A percentile compares a stretch with the other conserved stretches of the same genome.
Evolutionary conservation across 1,284 basidiomycete species (phyloP).

Genomic region (Acaromyces ingoldii): DNA sequence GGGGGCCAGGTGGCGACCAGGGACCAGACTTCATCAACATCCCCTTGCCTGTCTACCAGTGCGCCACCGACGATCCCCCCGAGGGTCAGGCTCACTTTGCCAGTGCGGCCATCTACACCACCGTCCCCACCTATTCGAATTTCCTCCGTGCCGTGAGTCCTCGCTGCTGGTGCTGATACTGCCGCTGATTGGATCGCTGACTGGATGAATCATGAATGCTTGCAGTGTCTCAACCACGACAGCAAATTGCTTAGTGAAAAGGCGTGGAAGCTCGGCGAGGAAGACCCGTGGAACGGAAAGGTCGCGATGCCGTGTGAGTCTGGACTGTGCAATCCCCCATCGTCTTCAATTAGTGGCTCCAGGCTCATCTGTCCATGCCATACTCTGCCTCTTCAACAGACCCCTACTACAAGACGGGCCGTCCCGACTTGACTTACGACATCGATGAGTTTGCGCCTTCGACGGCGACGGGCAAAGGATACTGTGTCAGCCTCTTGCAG

Average conservation of each 20-base stretch:
- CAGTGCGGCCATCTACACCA: not conserved
- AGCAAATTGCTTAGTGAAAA: not conserved
- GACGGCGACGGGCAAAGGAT: not conserved
- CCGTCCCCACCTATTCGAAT: not conserved
- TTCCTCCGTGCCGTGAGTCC: conserved; percentile 1
- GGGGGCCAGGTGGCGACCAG: not conserved
- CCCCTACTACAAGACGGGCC: not conserved
- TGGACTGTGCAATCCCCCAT: not conserved
- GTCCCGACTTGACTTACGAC: not conserved
- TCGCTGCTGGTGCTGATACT: not conserved
- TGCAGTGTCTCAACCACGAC: not conserved
- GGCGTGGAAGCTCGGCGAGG: not conserved
- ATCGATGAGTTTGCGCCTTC: not conserved
- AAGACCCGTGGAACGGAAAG: not conserved
- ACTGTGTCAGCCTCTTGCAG: not conserved
- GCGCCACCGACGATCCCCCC: not conserved
- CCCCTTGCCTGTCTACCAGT: not conserved
- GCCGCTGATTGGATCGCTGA: not conserved
- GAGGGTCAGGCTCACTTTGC: conserved; percentile 1
- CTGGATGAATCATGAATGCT: no score
- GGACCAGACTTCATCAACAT: not conserved
- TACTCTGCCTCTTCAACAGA: not conserved
- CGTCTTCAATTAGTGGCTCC: no score
- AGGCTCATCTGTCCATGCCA: no score
- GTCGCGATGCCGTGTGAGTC: not conserved